phyloP scores from a whole-genome alignment of 1,284 basidiomycete species.

The Microstroma glucosiphilum region DNA sequence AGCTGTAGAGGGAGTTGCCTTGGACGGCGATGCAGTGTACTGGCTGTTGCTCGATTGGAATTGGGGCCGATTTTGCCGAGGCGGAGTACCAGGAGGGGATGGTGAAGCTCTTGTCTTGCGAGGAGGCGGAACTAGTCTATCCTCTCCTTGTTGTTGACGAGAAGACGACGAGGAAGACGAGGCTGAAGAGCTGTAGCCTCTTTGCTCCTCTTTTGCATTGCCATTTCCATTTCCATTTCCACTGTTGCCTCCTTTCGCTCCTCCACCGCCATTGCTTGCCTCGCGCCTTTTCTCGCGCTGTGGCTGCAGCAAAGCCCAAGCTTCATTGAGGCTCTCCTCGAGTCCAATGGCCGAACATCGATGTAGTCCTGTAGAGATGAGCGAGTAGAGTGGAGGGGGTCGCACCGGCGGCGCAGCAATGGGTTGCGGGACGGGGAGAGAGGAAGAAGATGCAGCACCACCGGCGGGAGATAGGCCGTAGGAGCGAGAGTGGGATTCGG shows the following conservation, averaged over 20 bases:
- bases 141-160: background rate
- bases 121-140: background rate
- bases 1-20: background rate
- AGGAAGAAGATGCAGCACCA: too few species aligned
- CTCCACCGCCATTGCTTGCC: background rate
- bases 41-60: too few species aligned
- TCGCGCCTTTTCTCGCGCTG: background rate
- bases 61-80: too few species aligned
- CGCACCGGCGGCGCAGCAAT: background rate
- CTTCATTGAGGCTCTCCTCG: constrained; percentile 5
- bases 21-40: background rate
- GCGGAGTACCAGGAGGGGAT: too few species aligned
- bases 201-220: too few species aligned
- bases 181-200: too few species aligned
- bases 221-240: background rate
- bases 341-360: constrained; percentile 3
- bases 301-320: background rate
- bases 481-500: too few species aligned
- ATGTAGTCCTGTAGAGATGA: background rate
- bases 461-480: too few species aligned
- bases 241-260: background rate
- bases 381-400: background rate
- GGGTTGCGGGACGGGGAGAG: too few species aligned
- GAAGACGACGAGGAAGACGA: too few species aligned
- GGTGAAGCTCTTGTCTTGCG: too few species aligned